Evolutionary conservation across 257 asterid genomes (phyloP).

Genomic region (Scutellaria galericulata): DNA sequence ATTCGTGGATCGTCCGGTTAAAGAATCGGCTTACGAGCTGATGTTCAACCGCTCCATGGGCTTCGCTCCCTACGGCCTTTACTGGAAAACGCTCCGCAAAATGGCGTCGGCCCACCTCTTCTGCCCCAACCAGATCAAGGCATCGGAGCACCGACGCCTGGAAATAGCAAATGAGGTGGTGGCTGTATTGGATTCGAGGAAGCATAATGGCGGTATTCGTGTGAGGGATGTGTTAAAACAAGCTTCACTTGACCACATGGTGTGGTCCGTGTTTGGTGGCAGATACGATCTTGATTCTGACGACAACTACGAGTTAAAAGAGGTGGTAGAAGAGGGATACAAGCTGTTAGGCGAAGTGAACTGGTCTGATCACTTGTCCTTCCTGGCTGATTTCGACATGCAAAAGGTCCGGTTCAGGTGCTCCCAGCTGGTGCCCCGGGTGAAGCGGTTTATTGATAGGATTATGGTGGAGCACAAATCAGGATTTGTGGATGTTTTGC

Average conservation of each 20-base stretch:
- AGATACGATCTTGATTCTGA: slow-evolving; percentile 45
- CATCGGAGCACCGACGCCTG: slow-evolving; percentile 51
- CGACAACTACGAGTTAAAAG: slow-evolving; percentile 43
- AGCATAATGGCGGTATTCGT: slow-evolving; percentile 25
- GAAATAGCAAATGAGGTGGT: slow-evolving; percentile 58
- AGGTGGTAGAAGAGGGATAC: slow-evolving; percentile 74
- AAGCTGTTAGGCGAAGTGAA: slow-evolving; percentile 57
- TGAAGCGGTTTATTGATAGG: slow-evolving; percentile 58
- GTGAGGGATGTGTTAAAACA: slow-evolving; percentile 61
- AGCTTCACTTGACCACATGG: slow-evolving; percentile 78
- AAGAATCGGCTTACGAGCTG: slow-evolving; percentile 72
- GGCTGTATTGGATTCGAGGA: background rate
- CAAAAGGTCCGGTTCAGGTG: slow-evolving; percentile 70
- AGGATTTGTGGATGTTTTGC: slow-evolving; percentile 66
- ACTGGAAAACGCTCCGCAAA: slow-evolving; percentile 72
- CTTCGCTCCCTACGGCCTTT: slow-evolving; percentile 79
- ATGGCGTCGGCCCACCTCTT: slow-evolving; percentile 70
- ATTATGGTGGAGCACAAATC: slow-evolving; percentile 56
- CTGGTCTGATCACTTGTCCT: slow-evolving; percentile 83
- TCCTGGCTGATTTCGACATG: slow-evolving; percentile 60
- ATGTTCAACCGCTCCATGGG: slow-evolving; percentile 88
- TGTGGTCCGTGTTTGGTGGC: slow-evolving; percentile 71
- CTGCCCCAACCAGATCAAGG: slow-evolving; percentile 66
- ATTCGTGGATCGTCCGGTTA: slow-evolving; percentile 75
- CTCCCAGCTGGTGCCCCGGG: slow-evolving; percentile 65